A percentile compares a stretch with the other conserved stretches of the same genome.
These are phyloP conservation scores for Colletotrichum sp. DNA, from an alignment of 2,329 filamentous ascomycete species.

Conservation along the genomic window DNA sequence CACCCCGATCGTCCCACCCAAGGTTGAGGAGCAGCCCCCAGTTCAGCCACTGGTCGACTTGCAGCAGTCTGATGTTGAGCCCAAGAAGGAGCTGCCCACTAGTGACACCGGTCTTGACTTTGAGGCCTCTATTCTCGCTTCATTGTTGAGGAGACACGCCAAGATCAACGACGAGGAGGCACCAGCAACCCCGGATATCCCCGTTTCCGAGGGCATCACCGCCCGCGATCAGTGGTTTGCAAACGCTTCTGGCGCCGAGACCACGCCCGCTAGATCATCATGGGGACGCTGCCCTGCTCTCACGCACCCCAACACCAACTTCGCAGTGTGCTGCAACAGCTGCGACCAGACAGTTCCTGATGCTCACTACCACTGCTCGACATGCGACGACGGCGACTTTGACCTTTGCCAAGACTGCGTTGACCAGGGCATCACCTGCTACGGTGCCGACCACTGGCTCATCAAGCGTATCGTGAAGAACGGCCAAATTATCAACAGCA, in stretches of 20 bases:
- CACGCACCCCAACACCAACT: slow-evolving; percentile 47
- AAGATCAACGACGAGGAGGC: slow-evolving; percentile 13
- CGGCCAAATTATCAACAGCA: slow-evolving; percentile 83
- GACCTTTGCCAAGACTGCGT: slow-evolving; percentile 88
- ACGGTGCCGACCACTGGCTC: slow-evolving; percentile 84
- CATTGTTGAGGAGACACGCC: slow-evolving; percentile 20
- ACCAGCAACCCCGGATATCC: slow-evolving; percentile 20
- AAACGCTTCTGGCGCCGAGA: slow-evolving; percentile 20
- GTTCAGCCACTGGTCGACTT: slow-evolving; percentile 24
- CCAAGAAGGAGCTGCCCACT: slow-evolving; percentile 18
- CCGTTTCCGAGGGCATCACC: slow-evolving; percentile 27
- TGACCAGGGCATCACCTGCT: slow-evolving; percentile 76
- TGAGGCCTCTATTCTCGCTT: slow-evolving; percentile 22
- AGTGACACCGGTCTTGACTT: slow-evolving; percentile 21
- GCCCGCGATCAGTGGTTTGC: slow-evolving; percentile 37
- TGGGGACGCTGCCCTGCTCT: slow-evolving; percentile 10
- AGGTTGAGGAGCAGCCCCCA: slow-evolving; percentile 22
- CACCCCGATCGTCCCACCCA: slow-evolving; percentile 22
- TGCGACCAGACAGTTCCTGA: slow-evolving; percentile 81
- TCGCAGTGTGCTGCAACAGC: slow-evolving; percentile 92
- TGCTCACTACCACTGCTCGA: slow-evolving; percentile 92
- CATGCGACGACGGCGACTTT: slow-evolving; percentile 92
- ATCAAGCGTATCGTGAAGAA: slow-evolving; percentile 87
- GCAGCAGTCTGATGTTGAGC: slow-evolving; percentile 24
- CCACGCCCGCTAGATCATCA: not conserved